These are phyloP conservation scores for Amyloporia xantha DNA, from an alignment of 768 basidiomycete genomes.

Conservation along the genomic window DNA sequence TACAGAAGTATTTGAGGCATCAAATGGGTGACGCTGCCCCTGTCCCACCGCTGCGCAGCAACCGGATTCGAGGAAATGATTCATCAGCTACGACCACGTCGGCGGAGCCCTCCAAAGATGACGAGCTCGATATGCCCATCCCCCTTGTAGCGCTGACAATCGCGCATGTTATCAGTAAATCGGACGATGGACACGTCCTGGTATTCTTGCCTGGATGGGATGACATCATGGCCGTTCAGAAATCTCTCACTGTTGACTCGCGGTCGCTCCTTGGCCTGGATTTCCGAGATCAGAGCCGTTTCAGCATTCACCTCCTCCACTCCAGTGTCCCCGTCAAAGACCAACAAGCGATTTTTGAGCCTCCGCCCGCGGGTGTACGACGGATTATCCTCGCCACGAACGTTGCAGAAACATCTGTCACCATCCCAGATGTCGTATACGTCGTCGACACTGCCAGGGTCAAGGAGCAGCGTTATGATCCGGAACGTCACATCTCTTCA, in stretches of 20 bases:
- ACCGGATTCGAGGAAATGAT: constrained; percentile 4
- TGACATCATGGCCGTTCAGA: constrained; percentile 72
- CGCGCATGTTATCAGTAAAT: constrained; percentile 63
- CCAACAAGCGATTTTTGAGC: constrained; percentile 85
- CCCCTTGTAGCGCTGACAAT: constrained; percentile 78
- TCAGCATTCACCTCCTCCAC: constrained; percentile 76
- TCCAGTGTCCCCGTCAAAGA: constrained; percentile 85
- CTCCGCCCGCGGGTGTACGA: constrained; percentile 68
- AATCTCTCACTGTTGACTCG: constrained; percentile 45
- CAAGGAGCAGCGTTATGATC: constrained; percentile 88
- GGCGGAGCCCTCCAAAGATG: constrained; percentile 31
- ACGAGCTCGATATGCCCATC: constrained; percentile 73
- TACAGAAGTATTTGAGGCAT: constrained; percentile 62
- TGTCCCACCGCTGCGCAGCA: constrained; percentile 8
- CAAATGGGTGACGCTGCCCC: constrained; percentile 44
- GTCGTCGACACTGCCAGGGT: constrained; percentile 87
- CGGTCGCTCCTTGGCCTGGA: constrained; percentile 44
- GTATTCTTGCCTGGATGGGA: constrained; percentile 95
- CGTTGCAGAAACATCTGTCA: constrained; percentile 92
- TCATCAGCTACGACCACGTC: constrained; percentile 7
- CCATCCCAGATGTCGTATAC: constrained; percentile 92
- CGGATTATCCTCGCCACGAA: constrained; percentile 91
- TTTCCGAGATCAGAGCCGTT: constrained; percentile 53
- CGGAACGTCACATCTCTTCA: constrained; percentile 81
- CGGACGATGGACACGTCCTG: constrained; percentile 80